These are phyloP conservation scores for Gossypium thurberi DNA, from an alignment of 345 rosid species.

Conservation along the genomic window DNA sequence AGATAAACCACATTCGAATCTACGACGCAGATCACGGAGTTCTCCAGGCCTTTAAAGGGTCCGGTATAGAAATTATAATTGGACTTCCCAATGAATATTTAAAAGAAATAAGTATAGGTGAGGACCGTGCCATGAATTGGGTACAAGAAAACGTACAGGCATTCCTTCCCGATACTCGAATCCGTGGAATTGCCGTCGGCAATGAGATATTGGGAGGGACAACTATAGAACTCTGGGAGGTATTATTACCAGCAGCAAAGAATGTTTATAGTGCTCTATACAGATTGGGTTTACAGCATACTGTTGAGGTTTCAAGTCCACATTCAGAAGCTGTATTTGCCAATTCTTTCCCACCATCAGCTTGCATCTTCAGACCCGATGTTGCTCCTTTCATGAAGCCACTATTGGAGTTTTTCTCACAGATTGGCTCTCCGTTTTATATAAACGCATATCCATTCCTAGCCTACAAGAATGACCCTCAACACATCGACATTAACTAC, in stretches of 20 bases:
- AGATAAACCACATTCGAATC: slow-evolving; percentile 65
- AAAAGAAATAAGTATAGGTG: slow-evolving; percentile 65
- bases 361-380: slow-evolving; percentile 68
- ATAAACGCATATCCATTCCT: slow-evolving; percentile 91
- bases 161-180: slow-evolving; percentile 52
- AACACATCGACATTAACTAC: slow-evolving; percentile 65
- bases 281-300: slow-evolving; percentile 35
- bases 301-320: slow-evolving; percentile 64
- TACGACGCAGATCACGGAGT: slow-evolving; percentile 70
- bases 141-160: slow-evolving; percentile 76
- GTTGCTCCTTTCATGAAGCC: slow-evolving; percentile 60
- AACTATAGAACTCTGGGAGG: slow-evolving; percentile 59
- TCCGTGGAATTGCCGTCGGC: slow-evolving; percentile 76
- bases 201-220: slow-evolving; percentile 76
- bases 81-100: slow-evolving; percentile 68
- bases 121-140: slow-evolving; percentile 88
- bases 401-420: slow-evolving; percentile 52
- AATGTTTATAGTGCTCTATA: slow-evolving; percentile 58
- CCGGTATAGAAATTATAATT: slow-evolving; percentile 65
- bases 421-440: slow-evolving; percentile 64
- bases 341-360: slow-evolving; percentile 77
- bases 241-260: slow-evolving; percentile 61
- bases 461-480: slow-evolving; percentile 79
- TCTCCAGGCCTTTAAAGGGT: slow-evolving; percentile 60
- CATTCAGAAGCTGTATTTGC: slow-evolving; percentile 83